Base-by-base conservation (phyloP, 768 basidiomycete genomes). In the Macrolepiota dolichaula region DNA sequence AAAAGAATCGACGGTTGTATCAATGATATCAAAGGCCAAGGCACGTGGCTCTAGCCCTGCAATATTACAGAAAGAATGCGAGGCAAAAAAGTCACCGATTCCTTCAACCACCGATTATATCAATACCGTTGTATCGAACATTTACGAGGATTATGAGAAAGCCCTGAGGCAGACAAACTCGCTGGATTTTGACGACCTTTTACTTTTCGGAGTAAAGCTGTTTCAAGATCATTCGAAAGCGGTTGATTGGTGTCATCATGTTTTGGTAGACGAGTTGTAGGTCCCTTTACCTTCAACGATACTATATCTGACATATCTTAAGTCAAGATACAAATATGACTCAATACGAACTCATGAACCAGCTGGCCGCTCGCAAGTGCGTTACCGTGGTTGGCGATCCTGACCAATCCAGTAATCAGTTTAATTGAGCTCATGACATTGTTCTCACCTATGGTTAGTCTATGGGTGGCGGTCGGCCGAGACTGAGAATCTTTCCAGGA, bases 381-480 rank as follows among this genome's bases (percentile, higher is more conserved):
- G 77, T 94, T 27, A 92, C 88, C 3, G 82, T 95, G 42, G 92
- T 96, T 2, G 94, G 94, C 0, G 94, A 96, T 73, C 94, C 94
- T 0, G 94, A 96, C 71, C 94, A 96, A 69, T 92, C 91, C 0
- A 94, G 88, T 87, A 65, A 46, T 64, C 19, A 17, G 64, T 32
- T 22, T 52, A 2, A 19, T 47, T 22, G 12, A 25, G 27, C 38
- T 56, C 35, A 12, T 15, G 12, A 40, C 12, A 10, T 9, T 49
- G 46, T 36, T 27, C 24, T 59, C 11, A 55, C 64, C n/a, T 51
- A 12, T 12, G 32, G 19, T 51, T 59, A 87, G 85, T 94, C 44
- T 94, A 94, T 65, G 92, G 91, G 9, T 96, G 94, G 93, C 82
- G 93, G 12, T 87, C 89, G 5, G 92, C 87, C 24, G 89, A 94